Conservation (phyloP, 306 rosid species). For the Sechiopsis laciniata region DNA sequence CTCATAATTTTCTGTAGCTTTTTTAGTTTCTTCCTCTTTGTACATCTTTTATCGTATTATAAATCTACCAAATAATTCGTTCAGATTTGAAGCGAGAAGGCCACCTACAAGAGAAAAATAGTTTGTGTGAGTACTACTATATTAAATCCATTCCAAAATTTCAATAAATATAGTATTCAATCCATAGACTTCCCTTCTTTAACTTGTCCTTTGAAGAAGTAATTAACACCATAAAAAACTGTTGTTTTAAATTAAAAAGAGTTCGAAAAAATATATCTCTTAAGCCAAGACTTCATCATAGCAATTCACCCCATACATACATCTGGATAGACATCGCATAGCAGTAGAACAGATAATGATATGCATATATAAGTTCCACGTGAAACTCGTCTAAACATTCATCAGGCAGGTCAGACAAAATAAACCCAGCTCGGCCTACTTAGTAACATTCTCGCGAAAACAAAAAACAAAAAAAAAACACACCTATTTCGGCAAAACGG, state of each 20-base stretch:
- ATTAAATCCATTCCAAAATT: background rate
- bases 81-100: slow-evolving; percentile 28
- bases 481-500: too few relatives aligned
- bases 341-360: background rate
- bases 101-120: slow-evolving; percentile 37
- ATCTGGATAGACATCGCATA: background rate
- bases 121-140: slow-evolving; percentile 16
- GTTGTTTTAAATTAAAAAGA: background rate
- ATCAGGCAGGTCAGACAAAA: slow-evolving; percentile 4
- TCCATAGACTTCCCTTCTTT: slow-evolving; percentile 10
- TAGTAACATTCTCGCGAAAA: too few relatives aligned
- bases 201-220: background rate
- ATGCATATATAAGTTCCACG: background rate
- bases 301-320: background rate
- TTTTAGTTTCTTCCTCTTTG: slow-evolving; percentile 64
- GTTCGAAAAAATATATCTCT: background rate
- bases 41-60: slow-evolving; percentile 42
- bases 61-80: slow-evolving; percentile 29
- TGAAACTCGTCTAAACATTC: background rate
- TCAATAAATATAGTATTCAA: slow-evolving; percentile 3
- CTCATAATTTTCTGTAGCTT: slow-evolving; percentile 31
- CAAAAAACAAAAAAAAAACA: too few relatives aligned
- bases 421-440: background rate
- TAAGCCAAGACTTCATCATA: background rate
- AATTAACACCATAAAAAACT: slow-evolving; percentile 11